Evolutionary conservation across 495 filamentous ascomycete genomes (phyloP).

Genomic region (Podospora pseudoanserina): DNA sequence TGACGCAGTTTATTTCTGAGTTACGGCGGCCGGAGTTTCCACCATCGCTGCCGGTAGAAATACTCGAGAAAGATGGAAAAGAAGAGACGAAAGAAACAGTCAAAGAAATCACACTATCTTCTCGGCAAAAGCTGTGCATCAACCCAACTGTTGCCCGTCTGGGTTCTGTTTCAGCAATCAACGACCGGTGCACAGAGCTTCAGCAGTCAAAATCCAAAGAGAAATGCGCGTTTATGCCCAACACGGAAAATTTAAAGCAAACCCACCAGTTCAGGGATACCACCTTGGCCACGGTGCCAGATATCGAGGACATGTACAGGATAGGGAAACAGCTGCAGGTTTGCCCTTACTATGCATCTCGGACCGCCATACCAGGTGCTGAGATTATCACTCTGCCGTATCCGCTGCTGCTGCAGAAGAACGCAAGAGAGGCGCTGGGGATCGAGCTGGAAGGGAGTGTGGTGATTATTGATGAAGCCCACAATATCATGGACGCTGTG

Average conservation of each 20-base stretch:
- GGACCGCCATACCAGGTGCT: slow-evolving; percentile 73
- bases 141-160: slow-evolving; percentile 75
- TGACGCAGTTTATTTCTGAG: slow-evolving; percentile 91
- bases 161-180: slow-evolving; percentile 75
- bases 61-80: slow-evolving; percentile 22
- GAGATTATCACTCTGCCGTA: slow-evolving; percentile 96
- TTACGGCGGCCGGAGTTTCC: slow-evolving; percentile 78
- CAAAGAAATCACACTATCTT: slow-evolving; percentile 85
- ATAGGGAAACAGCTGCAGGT: slow-evolving; percentile 76
- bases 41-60: slow-evolving; percentile 43
- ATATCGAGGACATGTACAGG: slow-evolving; percentile 85
- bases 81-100: slow-evolving; percentile 55
- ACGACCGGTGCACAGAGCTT: slow-evolving; percentile 89
- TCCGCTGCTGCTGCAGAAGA: slow-evolving; percentile 82
- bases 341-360: slow-evolving; percentile 94
- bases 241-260: slow-evolving; percentile 64
- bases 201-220: slow-evolving; percentile 71
- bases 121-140: slow-evolving; percentile 89
- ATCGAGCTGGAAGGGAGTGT: slow-evolving; percentile 84
- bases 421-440: slow-evolving; percentile 80
- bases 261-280: slow-evolving; percentile 85
- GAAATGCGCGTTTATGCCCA: slow-evolving; percentile 77
- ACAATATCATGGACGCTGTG: slow-evolving; percentile 96
- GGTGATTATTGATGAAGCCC: slow-evolving; percentile 93
- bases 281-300: slow-evolving; percentile 75